phyloP scores from a whole-genome alignment of 805 yeast genomes.

The Hanseniaspora meyeri region DNA sequence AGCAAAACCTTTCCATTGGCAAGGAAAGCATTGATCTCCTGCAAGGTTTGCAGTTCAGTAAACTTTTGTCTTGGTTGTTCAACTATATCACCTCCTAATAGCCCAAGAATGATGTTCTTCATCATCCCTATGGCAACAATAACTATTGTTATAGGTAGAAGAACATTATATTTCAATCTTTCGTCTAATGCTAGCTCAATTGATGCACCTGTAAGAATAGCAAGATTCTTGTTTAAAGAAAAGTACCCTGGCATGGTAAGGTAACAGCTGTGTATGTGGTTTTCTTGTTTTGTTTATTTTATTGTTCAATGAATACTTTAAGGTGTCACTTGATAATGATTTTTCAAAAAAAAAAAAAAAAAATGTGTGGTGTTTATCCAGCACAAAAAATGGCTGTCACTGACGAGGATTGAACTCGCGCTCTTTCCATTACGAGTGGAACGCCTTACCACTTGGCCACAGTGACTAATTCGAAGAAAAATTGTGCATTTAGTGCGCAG shows the following conservation, averaged over 20 bases:
- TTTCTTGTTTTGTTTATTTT: neutral
- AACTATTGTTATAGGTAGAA: slow-evolving; percentile 76
- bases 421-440: slow-evolving; percentile 27
- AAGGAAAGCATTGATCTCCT: slow-evolving; percentile 46
- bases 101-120: slow-evolving; percentile 51
- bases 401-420: slow-evolving; percentile 47
- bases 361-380: neutral
- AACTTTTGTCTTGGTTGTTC: slow-evolving; percentile 39
- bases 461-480: slow-evolving; percentile 26
- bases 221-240: slow-evolving; percentile 7
- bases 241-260: neutral
- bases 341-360: neutral
- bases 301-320: too few species aligned
- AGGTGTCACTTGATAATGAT: too few species aligned
- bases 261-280: neutral
- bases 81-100: slow-evolving; percentile 49
- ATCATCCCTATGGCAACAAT: slow-evolving; percentile 80
- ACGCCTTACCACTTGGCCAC: slow-evolving; percentile 39
- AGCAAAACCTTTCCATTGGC: slow-evolving; percentile 43
- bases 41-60: slow-evolving; percentile 53
- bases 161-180: slow-evolving; percentile 73
- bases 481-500: neutral
- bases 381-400: slow-evolving; percentile 27
- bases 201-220: slow-evolving; percentile 23
- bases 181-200: slow-evolving; percentile 67